Evolutionary conservation across 805 yeast genomes (phyloP), one percentile per base, ranked within the genome.

Genomic region (Brettanomyces anomalus): DNA sequence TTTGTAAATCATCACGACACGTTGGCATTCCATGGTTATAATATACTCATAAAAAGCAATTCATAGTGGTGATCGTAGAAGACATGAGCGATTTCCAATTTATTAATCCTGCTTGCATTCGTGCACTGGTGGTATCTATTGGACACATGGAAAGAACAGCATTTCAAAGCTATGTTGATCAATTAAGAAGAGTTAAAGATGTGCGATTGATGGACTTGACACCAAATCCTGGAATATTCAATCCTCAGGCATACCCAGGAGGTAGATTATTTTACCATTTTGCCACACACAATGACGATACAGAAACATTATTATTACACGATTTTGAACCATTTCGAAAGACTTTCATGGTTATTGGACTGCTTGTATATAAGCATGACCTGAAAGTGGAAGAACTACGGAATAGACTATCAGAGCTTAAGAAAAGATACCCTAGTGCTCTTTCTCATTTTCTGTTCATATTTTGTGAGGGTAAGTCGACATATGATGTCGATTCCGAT

Each of bases 241-340:
- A 84, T 51, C 96, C 97, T 2, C 93, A 81, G 54, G 81, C 82
- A 0, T 85, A 77, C 53, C 96, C 97, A 1, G 71, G 72, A 40
- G 97, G 97, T 0, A 64, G 81, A 40, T 61, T 90, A 1, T 58
- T 79, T 13, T 85, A 74, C 54, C 79, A 79, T 43, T 77, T 77
- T 49, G 54, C 64, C 5, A 65, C 72, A 1, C 81, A 76, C 43
- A 70, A 68, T n/a, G 79, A 76, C 34, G 59, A 54, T 37, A 19
- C 49, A 0, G 59, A 52, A 18, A 71, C 82, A 21, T 61, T 79
- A 5, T 80, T 83, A 42, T 65, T 90, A 35, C 85, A 83, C 51
- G 97, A 90, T 60, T 78, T 90, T 49, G 97, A 93, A 62, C 95
- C 96, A 1, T 87, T 75, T 61, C 65, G 97, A 41, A 86, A 87